phyloP scores from a whole-genome alignment of 345 rosid species.

The Eucalyptus grandis region DNA sequence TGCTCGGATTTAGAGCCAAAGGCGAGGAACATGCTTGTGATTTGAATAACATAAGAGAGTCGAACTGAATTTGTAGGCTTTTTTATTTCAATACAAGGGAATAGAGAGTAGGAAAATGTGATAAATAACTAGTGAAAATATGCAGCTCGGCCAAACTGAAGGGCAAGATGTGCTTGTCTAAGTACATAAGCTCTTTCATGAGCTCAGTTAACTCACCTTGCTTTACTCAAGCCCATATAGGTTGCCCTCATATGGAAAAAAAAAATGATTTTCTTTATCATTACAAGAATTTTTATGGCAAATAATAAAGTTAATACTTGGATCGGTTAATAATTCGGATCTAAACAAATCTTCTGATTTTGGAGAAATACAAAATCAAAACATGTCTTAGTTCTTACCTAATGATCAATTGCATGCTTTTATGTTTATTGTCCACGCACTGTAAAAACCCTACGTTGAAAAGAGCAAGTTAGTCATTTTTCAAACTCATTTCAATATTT shows the following conservation, averaged over 20 bases:
- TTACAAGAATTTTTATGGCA: accelerated
- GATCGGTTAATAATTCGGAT: accelerated
- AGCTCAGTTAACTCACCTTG: background rate
- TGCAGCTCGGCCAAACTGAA: background rate
- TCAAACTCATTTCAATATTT: background rate
- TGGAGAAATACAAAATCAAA: background rate
- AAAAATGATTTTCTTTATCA: background rate
- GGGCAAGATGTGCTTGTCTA: background rate
- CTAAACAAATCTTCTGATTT: background rate
- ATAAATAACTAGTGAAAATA: background rate
- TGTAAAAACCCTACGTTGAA: background rate
- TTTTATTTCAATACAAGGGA: accelerated
- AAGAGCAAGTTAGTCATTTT: background rate
- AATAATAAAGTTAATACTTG: too few relatives aligned
- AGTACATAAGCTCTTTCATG: background rate
- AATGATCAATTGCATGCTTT: background rate
- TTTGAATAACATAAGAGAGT: accelerated
- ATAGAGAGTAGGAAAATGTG: accelerated
- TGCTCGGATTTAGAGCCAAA: background rate
- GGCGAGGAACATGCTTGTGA: background rate
- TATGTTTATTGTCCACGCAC: background rate
- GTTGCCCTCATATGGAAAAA: background rate
- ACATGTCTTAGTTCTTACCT: background rate
- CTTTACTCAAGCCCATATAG: background rate
- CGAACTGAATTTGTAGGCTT: accelerated